Evolutionary conservation across 164 flowering plant genomes (phyloP), one percentile per base, ranked within the genome.

Genomic region (Euptelea pleiosperma): DNA sequence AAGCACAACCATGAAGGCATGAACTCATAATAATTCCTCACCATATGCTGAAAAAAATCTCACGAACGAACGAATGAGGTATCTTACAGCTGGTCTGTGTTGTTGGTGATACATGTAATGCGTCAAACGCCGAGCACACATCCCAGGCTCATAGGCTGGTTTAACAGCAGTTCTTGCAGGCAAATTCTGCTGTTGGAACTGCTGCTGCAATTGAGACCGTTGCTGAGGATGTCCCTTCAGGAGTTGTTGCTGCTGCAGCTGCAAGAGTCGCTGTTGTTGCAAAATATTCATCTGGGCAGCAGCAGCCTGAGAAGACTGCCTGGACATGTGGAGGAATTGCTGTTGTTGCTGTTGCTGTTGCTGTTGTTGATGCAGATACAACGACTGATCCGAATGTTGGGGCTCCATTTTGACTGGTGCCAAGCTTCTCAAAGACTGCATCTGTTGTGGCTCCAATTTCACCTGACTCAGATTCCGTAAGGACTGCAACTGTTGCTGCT

Each of bases 91-190:
- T 52, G 97, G 99, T 58, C 97, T 87, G 12, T 79, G 91, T 70
- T 84, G 97, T 54, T 94, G 99, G 57, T 87, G 83, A 71, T 80
- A 83, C 93, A 94, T 91, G 58, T 85, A 94, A 63, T 71, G 85
- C 14, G 91, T 94, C 66, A 94, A 75, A 49, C 96, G 87, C 28
- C 87, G 73, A 6, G 97, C 97, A 67, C 99, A 82, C 76, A 58
- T 89, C 52, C 99, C 97, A 42, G 96, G 93, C 72, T 94, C 97
- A 77, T 82, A 83, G 6, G 61, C 81, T 1, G 92, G 82, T 69
- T 84, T 94, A 1, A 46, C 73, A 52, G 85, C 75, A 58, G 87
- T 57, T 64, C 93, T 81, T 53, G 75, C 41, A 56, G 96, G 76
- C 65, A 86, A 60, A 63, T 69, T 88, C 65, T 82, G 95, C 37